phyloP scores from a whole-genome alignment of 2,329 filamentous ascomycete genomes.

The Penicillium concentricum region DNA sequence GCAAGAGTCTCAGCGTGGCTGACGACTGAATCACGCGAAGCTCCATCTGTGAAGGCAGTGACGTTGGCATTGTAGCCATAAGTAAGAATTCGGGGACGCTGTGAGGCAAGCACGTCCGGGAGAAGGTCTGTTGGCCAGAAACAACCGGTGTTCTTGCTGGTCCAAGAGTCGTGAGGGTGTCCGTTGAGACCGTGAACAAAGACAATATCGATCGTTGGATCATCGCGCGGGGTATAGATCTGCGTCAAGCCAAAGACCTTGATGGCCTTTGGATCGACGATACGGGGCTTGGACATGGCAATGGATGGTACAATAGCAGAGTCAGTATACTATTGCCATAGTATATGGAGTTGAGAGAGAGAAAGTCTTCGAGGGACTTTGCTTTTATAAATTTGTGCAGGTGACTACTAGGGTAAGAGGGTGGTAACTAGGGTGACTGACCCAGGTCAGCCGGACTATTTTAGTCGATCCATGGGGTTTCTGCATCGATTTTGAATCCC shows the following conservation, averaged over 20 bases:
- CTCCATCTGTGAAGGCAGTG: slow-evolving; percentile 51
- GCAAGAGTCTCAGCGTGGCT: slow-evolving; percentile 71
- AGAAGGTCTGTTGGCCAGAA: slow-evolving; percentile 72
- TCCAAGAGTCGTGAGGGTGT: slow-evolving; percentile 63
- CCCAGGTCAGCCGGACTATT: slow-evolving; percentile 8
- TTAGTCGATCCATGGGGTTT: background rate
- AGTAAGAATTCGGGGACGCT: slow-evolving; percentile 64
- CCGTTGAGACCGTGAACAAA: slow-evolving; percentile 72
- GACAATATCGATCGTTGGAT: slow-evolving; percentile 55
- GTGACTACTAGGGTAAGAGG: background rate
- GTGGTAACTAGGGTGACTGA: slow-evolving; percentile 4
- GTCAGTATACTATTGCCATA: slow-evolving; percentile 7
- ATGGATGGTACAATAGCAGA: background rate
- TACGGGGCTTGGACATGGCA: slow-evolving; percentile 22
- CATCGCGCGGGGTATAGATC: slow-evolving; percentile 38
- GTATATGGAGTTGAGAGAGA: background rate
- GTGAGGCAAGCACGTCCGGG: slow-evolving; percentile 57
- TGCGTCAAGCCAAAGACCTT: slow-evolving; percentile 44
- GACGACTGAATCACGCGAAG: slow-evolving; percentile 65
- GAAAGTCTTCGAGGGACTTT: background rate
- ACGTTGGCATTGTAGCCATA: slow-evolving; percentile 74
- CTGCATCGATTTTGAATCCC: background rate
- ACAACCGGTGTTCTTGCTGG: slow-evolving; percentile 47
- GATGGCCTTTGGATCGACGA: slow-evolving; percentile 20
- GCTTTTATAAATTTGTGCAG: slow-evolving; percentile 12